phyloP scores from a whole-genome alignment of 1,139 yeast species.

The Saccharomycopsis crataegensis region DNA sequence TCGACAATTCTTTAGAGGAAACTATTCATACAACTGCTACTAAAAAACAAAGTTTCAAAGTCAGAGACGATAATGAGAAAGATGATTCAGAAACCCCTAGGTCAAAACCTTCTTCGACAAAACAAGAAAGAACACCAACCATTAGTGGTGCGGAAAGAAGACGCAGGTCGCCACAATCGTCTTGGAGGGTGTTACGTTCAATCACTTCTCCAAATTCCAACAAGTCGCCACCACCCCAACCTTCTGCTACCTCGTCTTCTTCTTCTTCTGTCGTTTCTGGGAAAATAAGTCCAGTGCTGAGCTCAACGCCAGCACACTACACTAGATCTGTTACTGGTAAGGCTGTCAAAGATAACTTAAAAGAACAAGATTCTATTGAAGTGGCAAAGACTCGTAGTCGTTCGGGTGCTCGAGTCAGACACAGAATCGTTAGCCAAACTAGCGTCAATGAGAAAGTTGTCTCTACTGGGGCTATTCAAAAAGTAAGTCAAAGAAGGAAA shows the following conservation, averaged over 20 bases:
- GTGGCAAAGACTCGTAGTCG: constrained; percentile 11
- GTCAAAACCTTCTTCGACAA: background rate
- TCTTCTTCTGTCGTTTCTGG: background rate
- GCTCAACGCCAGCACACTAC: constrained; percentile 3
- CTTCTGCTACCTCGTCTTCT: background rate
- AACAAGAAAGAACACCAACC: background rate
- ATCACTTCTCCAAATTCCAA: constrained; percentile 28
- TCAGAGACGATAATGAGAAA: constrained; percentile 12
- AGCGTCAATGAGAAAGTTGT: constrained; percentile 12
- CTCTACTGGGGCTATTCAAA: constrained; percentile 15
- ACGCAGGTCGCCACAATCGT: constrained; percentile 22
- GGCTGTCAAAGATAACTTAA: background rate
- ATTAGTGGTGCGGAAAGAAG: constrained; percentile 9
- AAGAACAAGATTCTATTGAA: background rate
- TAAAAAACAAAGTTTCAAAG: constrained; percentile 8
- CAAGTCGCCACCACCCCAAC: constrained; percentile 1
- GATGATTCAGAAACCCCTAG: background rate
- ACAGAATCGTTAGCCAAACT: constrained; percentile 22
- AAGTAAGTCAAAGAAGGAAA: constrained; percentile 13
- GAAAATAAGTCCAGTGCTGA: constrained; percentile 2
- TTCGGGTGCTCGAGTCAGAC: constrained; percentile 30
- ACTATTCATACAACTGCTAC: background rate
- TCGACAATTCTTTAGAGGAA: constrained; percentile 4
- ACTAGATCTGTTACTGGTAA: background rate
- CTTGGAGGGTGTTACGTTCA: constrained; percentile 39